These are phyloP conservation scores for Triangularia setosa DNA, from an alignment of 2,329 filamentous ascomycete species.

Conservation along the genomic window DNA sequence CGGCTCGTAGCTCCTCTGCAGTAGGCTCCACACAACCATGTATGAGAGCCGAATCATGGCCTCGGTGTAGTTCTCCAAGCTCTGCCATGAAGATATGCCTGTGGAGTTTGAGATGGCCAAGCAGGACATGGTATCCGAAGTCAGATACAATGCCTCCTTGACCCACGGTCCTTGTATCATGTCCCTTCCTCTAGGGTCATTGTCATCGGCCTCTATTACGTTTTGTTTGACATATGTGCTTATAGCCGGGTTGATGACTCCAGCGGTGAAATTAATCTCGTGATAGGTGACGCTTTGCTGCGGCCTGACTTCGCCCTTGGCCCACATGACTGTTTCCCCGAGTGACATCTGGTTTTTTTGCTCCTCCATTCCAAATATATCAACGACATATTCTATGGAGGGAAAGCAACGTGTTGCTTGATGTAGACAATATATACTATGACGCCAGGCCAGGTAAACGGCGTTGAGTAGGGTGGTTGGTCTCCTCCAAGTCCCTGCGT, in stretches of 20 bases:
- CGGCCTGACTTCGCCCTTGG: background rate
- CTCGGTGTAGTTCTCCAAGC: background rate
- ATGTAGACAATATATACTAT: background rate
- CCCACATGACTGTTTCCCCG: background rate
- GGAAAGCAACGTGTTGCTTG: background rate
- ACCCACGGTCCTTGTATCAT: background rate
- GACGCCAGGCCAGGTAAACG: background rate
- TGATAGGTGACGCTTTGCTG: background rate
- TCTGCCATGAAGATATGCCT: background rate
- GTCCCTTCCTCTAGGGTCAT: background rate
- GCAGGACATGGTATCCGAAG: background rate
- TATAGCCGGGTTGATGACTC: background rate
- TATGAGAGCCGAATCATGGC: constrained; percentile 2
- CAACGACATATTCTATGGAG: background rate
- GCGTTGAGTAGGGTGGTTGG: background rate
- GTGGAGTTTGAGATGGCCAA: background rate
- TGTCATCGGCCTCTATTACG: background rate
- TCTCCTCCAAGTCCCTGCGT: background rate
- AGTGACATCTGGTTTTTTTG: background rate
- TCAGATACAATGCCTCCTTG: background rate
- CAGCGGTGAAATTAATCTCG: constrained; percentile 4
- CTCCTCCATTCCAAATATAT: background rate
- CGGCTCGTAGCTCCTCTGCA: constrained; percentile 2
- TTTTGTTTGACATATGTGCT: background rate
- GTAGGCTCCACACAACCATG: background rate